Conservation (phyloP, 2,329 filamentous ascomycete genomes). For the Xylariales sp. region DNA sequence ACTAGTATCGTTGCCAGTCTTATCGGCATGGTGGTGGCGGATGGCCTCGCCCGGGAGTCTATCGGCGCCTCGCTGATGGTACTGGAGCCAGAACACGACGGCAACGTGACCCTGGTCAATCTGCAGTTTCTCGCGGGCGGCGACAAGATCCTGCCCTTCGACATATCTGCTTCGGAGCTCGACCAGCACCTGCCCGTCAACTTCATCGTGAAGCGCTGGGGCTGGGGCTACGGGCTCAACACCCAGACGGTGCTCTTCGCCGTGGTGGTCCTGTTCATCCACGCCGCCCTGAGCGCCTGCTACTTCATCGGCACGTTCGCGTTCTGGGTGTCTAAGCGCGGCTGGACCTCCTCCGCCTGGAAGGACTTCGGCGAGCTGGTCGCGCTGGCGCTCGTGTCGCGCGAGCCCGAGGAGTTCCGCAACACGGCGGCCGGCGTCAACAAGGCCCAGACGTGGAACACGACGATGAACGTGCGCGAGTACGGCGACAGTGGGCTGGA, state of each 20-base stretch:
- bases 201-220: neutral
- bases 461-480: conserved; percentile 1
- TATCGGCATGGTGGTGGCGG: conserved; percentile 1
- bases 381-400: conserved; percentile 33
- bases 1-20: neutral
- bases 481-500: neutral
- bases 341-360: neutral
- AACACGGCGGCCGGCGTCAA: neutral
- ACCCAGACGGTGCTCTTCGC: conserved; percentile 1
- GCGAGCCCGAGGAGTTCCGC: conserved; percentile 18
- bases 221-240: neutral
- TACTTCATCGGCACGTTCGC: neutral
- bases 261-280: neutral
- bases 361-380: conserved; percentile 43
- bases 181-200: neutral
- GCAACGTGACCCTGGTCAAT: neutral
- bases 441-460: neutral
- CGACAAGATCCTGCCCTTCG: neutral
- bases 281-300: neutral
- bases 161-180: neutral
- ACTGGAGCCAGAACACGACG: neutral
- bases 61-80: neutral
- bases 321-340: neutral
- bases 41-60: neutral
- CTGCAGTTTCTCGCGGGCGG: neutral